Evolutionary conservation across 2,329 filamentous ascomycete species (phyloP).

Genomic region (Metarhizium guizhouense): DNA sequence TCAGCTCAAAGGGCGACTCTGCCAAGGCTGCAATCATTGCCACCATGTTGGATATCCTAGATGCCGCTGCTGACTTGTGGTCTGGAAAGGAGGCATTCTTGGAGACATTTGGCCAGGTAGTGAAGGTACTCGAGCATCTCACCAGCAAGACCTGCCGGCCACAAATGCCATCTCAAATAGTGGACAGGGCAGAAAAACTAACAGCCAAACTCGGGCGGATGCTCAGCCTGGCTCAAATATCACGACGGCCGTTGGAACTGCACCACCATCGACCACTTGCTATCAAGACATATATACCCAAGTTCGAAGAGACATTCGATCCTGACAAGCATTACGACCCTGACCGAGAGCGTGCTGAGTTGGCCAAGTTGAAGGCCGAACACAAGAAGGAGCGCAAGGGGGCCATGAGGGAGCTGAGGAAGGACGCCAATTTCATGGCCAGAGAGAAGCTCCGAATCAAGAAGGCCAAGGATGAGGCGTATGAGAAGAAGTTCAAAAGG

Average conservation of each 20-base stretch:
- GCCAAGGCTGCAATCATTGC: constrained; percentile 51
- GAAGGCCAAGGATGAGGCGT: constrained; percentile 85
- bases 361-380: constrained; percentile 77
- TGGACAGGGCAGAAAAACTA: constrained; percentile 31
- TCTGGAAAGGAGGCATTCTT: constrained; percentile 61
- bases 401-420: constrained; percentile 84
- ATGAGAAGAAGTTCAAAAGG: constrained; percentile 92
- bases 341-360: constrained; percentile 78
- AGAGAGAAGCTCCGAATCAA: constrained; percentile 84
- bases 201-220: constrained; percentile 40
- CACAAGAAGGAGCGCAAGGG: constrained; percentile 95
- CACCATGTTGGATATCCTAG: constrained; percentile 57
- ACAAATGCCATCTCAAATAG: constrained; percentile 38
- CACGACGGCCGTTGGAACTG: constrained; percentile 72
- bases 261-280: constrained; percentile 84
- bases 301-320: constrained; percentile 93
- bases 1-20: constrained; percentile 9
- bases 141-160: constrained; percentile 39
- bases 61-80: constrained; percentile 65
- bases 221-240: constrained; percentile 51
- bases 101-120: constrained; percentile 66
- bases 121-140: constrained; percentile 52
- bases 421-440: constrained; percentile 90
- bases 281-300: constrained; percentile 81
- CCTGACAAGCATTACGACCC: constrained; percentile 96